Evolutionary conservation across 768 basidiomycete genomes (phyloP), one percentile per base, ranked within the genome.

Genomic region (Panaeolus cyanescens): DNA sequence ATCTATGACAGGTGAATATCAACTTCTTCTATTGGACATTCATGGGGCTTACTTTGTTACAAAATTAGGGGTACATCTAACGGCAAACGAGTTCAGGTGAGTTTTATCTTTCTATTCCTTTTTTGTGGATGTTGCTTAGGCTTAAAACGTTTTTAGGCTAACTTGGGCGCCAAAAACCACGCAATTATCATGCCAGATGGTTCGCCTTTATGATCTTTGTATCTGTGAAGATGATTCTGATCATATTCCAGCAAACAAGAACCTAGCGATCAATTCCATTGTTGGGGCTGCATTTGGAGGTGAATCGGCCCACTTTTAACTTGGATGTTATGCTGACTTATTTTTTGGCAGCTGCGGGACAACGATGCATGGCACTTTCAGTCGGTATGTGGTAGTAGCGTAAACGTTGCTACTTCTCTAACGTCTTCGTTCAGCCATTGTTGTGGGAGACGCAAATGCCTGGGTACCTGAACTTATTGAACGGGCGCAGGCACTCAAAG

Each of bases 151-250:
- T 17, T 50, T 42, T 19, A 81, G 80, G 80, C 80, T 6, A 84
- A 81, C 55, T 76, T 99, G 74, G 96, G 96, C n/a, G 96, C 96
- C 30, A 99, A 99, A 80, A 99, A 96, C 68, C 95, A 96, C 74
- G 93, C 89, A 17, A 84, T 96, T 13, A 73, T 96, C 66, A 95
- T 96, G 93, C 91, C 94, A 19, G 95, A 97, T 75, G 93, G 95
- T 96, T 63, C 59, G 82, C 69, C 20, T 22, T 22, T 30, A 37
- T 17, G 30, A 7, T 58, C 30, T 59, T 37, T 50, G 19, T 28
- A 5, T 39, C 39, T 31, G 8, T 55, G 37, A 58, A 30, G 0
- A 34, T 56, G 36, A 55, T 42, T 53, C 54, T 55, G 5, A 42
- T 19, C 34, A n/a, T 33, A 56, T 55, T 58, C 20, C 58, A 92